Conservation (phyloP, 179 eudicot species). For the Beta lomatogona region DNA sequence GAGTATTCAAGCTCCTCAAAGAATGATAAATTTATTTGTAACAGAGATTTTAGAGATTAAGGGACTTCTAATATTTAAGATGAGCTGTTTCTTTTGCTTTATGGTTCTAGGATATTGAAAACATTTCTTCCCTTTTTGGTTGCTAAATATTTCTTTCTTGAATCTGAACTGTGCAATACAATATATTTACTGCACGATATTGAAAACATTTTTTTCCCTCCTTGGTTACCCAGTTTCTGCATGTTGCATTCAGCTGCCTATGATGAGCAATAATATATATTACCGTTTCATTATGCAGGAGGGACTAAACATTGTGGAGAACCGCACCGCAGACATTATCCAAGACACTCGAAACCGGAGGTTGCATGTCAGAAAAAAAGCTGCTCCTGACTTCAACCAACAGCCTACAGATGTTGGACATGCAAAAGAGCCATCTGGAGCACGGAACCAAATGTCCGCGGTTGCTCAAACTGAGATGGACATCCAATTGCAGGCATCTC, state of each 20-base stretch:
- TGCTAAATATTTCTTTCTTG: too few species aligned
- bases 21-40: too few species aligned
- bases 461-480: conserved; percentile 55
- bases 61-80: too few species aligned
- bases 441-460: conserved; percentile 41
- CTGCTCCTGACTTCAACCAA: conserved; percentile 41
- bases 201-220: neutral
- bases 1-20: too few species aligned
- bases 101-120: too few species aligned
- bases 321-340: conserved; percentile 73
- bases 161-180: too few species aligned
- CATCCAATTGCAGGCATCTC: conserved; percentile 93
- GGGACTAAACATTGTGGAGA: conserved; percentile 72
- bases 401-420: conserved; percentile 33
- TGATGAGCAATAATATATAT: neutral
- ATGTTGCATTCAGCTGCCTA: neutral
- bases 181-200: neutral
- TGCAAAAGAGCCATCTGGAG: conserved; percentile 38
- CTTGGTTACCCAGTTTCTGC: neutral
- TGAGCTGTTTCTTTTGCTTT: too few species aligned
- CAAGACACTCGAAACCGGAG: conserved; percentile 83
- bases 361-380: conserved; percentile 55
- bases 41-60: too few species aligned
- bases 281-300: conserved; percentile 50
- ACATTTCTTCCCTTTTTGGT: too few species aligned